These are phyloP conservation scores for Scedosporium minutisporum DNA, from an alignment of 2,329 filamentous ascomycete genomes.

Conservation along the genomic window DNA sequence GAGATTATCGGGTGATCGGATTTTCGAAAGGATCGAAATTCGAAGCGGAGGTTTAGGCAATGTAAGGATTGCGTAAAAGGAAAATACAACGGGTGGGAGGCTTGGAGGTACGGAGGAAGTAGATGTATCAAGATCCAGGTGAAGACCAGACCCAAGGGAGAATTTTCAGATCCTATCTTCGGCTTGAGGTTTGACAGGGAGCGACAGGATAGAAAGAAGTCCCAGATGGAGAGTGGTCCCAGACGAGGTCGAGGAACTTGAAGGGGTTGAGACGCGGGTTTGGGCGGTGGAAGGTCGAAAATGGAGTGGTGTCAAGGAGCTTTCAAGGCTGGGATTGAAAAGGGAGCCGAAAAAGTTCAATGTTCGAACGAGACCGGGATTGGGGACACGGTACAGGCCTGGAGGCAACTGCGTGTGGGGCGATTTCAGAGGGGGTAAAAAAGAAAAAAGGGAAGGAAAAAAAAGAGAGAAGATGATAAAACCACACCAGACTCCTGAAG, in stretches of 20 bases:
- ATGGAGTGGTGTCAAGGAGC: slow-evolving; percentile 4
- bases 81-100: background rate
- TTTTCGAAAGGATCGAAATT: background rate
- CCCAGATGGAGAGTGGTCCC: background rate
- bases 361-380: slow-evolving; percentile 5
- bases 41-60: background rate
- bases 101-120: background rate
- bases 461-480: background rate
- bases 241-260: background rate
- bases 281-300: background rate
- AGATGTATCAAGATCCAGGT: background rate
- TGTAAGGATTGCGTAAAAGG: background rate
- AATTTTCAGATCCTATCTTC: background rate
- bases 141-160: background rate
- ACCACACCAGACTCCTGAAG: slow-evolving; percentile 3
- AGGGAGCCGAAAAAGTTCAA: slow-evolving; percentile 7
- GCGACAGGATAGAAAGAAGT: background rate
- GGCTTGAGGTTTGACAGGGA: background rate
- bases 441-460: background rate
- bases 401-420: background rate
- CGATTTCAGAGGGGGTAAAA: slow-evolving; percentile 3
- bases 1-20: background rate
- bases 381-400: background rate
- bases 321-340: slow-evolving; percentile 6
- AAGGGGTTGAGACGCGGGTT: background rate